Evolutionary conservation across 1,139 yeast genomes (phyloP), one percentile per base, ranked within the genome.

Genomic region (Saccharomycopsis crataegensis): DNA sequence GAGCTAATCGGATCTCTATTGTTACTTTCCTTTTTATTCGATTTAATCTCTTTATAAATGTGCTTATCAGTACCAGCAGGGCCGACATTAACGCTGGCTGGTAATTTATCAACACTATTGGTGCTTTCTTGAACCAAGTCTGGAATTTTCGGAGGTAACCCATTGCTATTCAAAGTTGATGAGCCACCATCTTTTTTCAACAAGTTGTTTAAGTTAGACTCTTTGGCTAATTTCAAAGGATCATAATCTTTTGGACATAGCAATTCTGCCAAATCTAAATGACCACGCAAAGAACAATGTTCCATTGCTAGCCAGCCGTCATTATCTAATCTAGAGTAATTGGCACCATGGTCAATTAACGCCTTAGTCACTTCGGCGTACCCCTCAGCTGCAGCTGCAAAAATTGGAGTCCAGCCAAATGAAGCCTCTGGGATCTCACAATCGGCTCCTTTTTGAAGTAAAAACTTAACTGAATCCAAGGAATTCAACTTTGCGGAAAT

Each of bases 231-330:
- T 28, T 49, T 44, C 16, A 46, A 48, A 1, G 59, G 56, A 34
- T 62, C 60, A 52, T 63, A 62, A 28, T 61, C 59, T 51, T 62
- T 56, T 42, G 88, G 87, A 53, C 70, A 71, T 55, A 89, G 70
- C 61, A 80, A 62, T 52, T 80, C 80, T 1, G 95, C 83, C 32
- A 88, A 79, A 1, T 73, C 76, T 58, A 91, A 71, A 67, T 90
- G 96, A 8, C 99, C 99, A 62, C 98, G 77, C 50, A 93, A 73
- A 55, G 89, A 84, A 0, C 98, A 97, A 67, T 93, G 98, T 64
- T 93, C 99, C 82, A 89, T 83, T 8, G 98, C 96, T 31, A 91
- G 82, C 98, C 98, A 93, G 0, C 98, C 98, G 45, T 96, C 86
- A 52, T 80, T 85, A 69, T 93, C 99, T 22, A 78, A 77, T 49